Evolutionary conservation across 768 basidiomycete genomes (phyloP), one percentile per base, ranked within the genome.

Genomic region (Tylopilus balloui): DNA sequence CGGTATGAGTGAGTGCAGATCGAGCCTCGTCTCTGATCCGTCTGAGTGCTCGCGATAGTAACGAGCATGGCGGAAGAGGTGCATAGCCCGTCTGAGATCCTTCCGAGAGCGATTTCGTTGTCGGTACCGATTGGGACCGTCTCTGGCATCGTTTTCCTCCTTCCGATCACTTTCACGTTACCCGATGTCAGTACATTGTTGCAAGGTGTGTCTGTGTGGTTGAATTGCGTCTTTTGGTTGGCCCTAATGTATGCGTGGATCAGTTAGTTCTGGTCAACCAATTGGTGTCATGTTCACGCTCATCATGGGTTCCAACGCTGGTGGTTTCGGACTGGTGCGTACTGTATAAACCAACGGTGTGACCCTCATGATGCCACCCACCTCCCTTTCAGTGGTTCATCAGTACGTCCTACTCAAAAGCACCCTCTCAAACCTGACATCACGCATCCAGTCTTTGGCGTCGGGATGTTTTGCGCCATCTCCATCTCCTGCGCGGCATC

Each of bases 61-160:
- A 72, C 81, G 14, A 81, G 78, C 53, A 79, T 86, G 78, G 78
- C 81, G 3, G 84, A 84, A 59, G 83, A 86, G 62, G 83, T 84
- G 1, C 75, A 76, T 42, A 70, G 81, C 44, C 83, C 83, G 0
- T 69, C 75, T 1, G 55, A 70, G 11, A 73, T 81, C 45, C 72
- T 84, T 10, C 83, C 83, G 0, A 66, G 65, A 36, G 82, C 82
- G 1, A 73, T 85, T 23, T 67, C 73, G 10, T 75, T 73, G 68
- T 77, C 77, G 1, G 66, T 81, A 28, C 79, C 79, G 0, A 79
- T 80, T 42, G 73, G 77, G 8, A 65, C 76, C 21, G 54, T 81
- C 10, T 66, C 64, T 19, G 83, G 83, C 0, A 52, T 84, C 2
- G 35, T 79, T 6, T 84, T 77, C 58, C 68, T 84, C 45, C 73